Conservation (phyloP, 768 basidiomycete species). For the Termitomyces sp. region DNA sequence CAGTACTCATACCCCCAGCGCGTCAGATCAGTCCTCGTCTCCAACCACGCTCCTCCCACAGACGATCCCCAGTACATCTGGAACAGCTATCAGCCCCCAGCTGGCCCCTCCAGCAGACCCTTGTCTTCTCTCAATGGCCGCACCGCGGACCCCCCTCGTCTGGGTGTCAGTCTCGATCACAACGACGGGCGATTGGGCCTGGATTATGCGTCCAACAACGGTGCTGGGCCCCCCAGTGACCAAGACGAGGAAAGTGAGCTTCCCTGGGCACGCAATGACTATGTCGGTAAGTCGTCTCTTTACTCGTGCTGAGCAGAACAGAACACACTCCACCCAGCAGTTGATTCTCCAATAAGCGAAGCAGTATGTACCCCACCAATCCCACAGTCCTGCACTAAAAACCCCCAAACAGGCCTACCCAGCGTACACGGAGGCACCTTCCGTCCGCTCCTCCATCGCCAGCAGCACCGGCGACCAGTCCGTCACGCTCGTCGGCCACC, state of each 20-base stretch:
- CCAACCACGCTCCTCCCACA: slow-evolving; percentile 35
- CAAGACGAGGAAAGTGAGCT: slow-evolving; percentile 52
- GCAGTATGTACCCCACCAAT: slow-evolving; percentile 2
- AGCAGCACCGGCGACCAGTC: slow-evolving; percentile 31
- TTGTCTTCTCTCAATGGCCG: too few relatives aligned
- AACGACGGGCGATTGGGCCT: slow-evolving; percentile 57
- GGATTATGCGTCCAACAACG: too few relatives aligned
- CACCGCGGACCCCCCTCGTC: slow-evolving; percentile 27
- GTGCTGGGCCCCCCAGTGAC: slow-evolving; percentile 31
- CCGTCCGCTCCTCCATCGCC: slow-evolving; percentile 35
- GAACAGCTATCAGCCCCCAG: slow-evolving; percentile 25
- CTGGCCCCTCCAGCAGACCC: slow-evolving; percentile 24
- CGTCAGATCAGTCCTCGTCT: slow-evolving; percentile 17
- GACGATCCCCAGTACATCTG: too few relatives aligned
- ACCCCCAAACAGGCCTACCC: slow-evolving; percentile 32
- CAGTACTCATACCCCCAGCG: slow-evolving; percentile 16
- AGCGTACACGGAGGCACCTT: slow-evolving; percentile 59
- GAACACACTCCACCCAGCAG: not conserved
- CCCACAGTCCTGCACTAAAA: slow-evolving; percentile 1
- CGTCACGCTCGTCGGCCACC: slow-evolving; percentile 18
- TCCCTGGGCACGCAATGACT: slow-evolving; percentile 50
- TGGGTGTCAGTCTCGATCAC: slow-evolving; percentile 43
- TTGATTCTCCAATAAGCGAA: slow-evolving; percentile 12
- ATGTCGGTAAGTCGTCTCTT: slow-evolving; percentile 34
- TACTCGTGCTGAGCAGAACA: too few relatives aligned